Percentiles rank a stretch among this genome's conserved stretches.
Conservation (phyloP, 2,329 filamentous ascomycete genomes). For the Dactylellina haptotyla region DNA sequence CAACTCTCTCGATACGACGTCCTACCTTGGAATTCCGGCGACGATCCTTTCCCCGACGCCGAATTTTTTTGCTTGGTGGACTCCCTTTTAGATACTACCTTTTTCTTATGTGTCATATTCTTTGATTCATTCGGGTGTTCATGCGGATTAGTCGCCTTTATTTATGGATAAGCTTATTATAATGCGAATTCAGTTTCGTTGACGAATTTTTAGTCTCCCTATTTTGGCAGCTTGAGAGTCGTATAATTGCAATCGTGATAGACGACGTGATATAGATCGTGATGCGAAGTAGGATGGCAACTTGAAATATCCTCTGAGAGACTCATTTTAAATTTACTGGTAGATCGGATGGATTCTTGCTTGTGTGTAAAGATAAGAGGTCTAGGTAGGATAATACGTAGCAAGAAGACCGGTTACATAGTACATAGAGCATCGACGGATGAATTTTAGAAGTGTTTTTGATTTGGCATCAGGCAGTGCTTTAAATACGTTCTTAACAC, state of each 20-base stretch:
- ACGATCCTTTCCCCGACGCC: conserved; percentile 8
- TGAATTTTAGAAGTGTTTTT: no score
- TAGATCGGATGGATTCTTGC: no score
- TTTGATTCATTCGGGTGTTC: conserved; percentile 49
- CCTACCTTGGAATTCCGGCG: conserved; percentile 5
- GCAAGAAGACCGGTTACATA: no score
- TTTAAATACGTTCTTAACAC: no score
- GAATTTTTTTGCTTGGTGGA: conserved; percentile 8
- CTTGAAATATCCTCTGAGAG: no score
- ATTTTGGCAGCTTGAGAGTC: no score
- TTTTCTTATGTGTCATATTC: conserved; percentile 44
- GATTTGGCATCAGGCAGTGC: no score
- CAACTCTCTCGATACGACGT: conserved; percentile 15
- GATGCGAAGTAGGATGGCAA: no score
- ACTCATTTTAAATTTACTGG: no score
- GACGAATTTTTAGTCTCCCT: conserved; percentile 16
- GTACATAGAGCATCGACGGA: no score
- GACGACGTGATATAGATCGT: neutral
- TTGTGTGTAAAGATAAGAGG: no score
- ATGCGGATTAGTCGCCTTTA: conserved; percentile 47
- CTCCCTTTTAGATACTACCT: conserved; percentile 27
- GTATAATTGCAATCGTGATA: neutral
- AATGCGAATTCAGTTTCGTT: conserved; percentile 54
- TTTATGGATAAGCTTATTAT: conserved; percentile 52
- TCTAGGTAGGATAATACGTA: no score